Evolutionary conservation across 2,329 filamentous ascomycete genomes (phyloP).

Genomic region (Ceratocystis harringtonii): DNA sequence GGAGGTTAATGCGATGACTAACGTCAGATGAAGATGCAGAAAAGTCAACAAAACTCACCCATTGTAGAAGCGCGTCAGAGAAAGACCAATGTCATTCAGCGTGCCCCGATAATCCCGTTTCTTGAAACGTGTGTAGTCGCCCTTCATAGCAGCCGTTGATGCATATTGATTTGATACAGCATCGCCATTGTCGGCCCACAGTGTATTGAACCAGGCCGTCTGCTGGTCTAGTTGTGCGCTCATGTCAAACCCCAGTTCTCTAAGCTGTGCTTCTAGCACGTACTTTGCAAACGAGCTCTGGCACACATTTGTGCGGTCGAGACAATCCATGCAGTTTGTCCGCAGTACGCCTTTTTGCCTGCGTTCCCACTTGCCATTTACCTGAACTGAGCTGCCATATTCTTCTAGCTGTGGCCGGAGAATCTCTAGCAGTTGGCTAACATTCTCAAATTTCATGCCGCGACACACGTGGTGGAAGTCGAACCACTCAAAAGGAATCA

Average conservation of each 20-base stretch:
- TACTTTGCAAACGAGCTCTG: constrained; percentile 81
- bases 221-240: constrained; percentile 60
- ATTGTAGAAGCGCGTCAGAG: constrained; percentile 59
- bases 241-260: constrained; percentile 59
- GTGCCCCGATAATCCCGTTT: constrained; percentile 86
- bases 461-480: constrained; percentile 88
- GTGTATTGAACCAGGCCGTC: constrained; percentile 84
- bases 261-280: constrained; percentile 67
- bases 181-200: constrained; percentile 97
- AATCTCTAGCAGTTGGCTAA: constrained; percentile 59
- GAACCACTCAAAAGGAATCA: constrained; percentile 72
- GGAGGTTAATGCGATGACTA: constrained; percentile 4
- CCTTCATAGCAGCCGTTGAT: constrained; percentile 87
- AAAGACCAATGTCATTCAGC: constrained; percentile 78
- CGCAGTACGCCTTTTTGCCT: constrained; percentile 63
- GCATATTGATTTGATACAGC: constrained; percentile 92
- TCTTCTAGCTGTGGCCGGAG: constrained; percentile 52
- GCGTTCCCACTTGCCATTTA: constrained; percentile 29
- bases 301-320: constrained; percentile 90
- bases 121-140: constrained; percentile 82
- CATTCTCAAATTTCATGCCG: constrained; percentile 97
- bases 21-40: not conserved
- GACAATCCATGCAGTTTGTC: constrained; percentile 97
- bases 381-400: constrained; percentile 54
- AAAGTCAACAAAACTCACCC: constrained; percentile 33